Evolutionary conservation across 208 protist species (phyloP), one percentile per base, ranked within the genome.

Genomic region (Acanthamoeba lugdunensis): DNA sequence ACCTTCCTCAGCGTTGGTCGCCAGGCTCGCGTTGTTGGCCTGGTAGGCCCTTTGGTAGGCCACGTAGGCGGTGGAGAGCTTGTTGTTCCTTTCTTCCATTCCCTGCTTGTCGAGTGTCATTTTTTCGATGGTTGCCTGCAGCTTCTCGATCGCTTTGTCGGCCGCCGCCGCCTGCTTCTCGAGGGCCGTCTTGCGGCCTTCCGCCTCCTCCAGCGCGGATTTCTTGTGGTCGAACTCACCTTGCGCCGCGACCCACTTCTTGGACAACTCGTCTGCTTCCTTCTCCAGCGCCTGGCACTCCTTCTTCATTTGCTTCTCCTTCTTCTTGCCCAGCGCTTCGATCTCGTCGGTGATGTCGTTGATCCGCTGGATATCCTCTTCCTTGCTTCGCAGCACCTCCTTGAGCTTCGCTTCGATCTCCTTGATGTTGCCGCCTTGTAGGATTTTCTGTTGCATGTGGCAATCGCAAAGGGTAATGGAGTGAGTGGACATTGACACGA

Each of bases 261-360:
- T 96, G 28, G 93, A 95, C 14, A 95, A 45, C n/a, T 95, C 84
- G 52, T 54, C 75, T 21, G 77, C 75, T 21, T 94, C 28, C 25
- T 69, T 52, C 56, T 96, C 93, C n/a, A 91, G 37, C 50, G 41
- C 56, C 71, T 94, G 52, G 28, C 52, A 58, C 25, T 95, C 91
- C 21, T 33, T 75, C 94, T 95, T 90, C 48, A 79, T 84, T 54
- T 95, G 85, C 71, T 92, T 73, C 73, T 85, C 65, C 16, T 94
- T 61, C 67, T 96, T 79, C 52, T 96, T 90, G 2, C 69, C 75
- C 16, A 98, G 94, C 48, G 97, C 96, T 16, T 96, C 93, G 30
- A 98, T 95, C 33, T 96, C 95, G 8, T 95, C 94, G 58, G 94
- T 93, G 6, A 96, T 90, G 25, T 97, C 96, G 71, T 93, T 94